Conservation (phyloP, 139 green algal genomes). For the Diplosphaera chodatii region DNA sequence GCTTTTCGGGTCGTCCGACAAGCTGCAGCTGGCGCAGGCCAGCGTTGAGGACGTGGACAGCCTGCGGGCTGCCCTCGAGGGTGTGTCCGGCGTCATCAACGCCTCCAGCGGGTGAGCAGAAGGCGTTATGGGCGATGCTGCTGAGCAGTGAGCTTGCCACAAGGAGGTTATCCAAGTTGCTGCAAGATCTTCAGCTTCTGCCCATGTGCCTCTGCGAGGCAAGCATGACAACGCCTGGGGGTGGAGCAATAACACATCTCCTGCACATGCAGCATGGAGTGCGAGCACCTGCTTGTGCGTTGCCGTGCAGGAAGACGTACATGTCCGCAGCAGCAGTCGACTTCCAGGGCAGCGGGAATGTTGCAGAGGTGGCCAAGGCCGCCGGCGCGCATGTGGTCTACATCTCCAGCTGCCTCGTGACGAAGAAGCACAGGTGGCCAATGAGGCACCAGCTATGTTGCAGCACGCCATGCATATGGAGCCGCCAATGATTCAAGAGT, state of each 20-base stretch:
- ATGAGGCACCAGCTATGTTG: too few species aligned
- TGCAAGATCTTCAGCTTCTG: too few species aligned
- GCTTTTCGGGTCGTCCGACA: slow-evolving; percentile 1
- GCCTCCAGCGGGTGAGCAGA: slow-evolving; percentile 27
- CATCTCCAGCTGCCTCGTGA: slow-evolving; percentile 51
- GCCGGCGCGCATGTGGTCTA: slow-evolving; percentile 38
- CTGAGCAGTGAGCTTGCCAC: too few species aligned
- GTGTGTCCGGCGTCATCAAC: slow-evolving; percentile 37
- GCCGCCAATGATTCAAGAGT: too few species aligned
- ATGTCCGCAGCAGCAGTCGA: slow-evolving; percentile 45
- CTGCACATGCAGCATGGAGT: too few species aligned
- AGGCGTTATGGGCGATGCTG: too few species aligned
- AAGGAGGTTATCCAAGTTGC: too few species aligned
- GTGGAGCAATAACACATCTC: too few species aligned
- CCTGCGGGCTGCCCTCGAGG: slow-evolving; percentile 6
- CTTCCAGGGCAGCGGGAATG: slow-evolving; percentile 46
- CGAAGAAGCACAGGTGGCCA: background rate
- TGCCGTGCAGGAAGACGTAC: slow-evolving; percentile 22
- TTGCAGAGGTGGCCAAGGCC: slow-evolving; percentile 28
- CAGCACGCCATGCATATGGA: too few species aligned
- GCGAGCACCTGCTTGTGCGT: too few species aligned
- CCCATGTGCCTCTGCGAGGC: too few species aligned
- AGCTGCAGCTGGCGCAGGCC: slow-evolving; percentile 8
- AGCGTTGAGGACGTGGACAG: slow-evolving; percentile 27
- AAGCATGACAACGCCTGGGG: too few species aligned